Evolutionary conservation across 768 basidiomycete species (phyloP).

Genomic region (Cyathus striatus): DNA sequence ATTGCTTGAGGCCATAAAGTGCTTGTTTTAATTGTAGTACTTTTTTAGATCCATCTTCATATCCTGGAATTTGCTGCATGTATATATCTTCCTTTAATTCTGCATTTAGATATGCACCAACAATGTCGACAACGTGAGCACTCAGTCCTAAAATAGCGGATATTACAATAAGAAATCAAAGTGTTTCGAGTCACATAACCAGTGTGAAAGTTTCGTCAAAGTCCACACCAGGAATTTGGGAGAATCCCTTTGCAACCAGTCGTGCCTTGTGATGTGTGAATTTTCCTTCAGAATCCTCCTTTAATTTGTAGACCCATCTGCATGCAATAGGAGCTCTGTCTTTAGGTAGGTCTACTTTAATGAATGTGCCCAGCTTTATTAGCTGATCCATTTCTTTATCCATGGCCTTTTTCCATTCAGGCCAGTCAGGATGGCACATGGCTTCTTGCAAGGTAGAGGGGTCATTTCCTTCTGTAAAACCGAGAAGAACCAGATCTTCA

Average conservation of each 20-base stretch:
- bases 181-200: conserved; percentile 14
- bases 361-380: not conserved
- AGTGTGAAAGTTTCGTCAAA: conserved; percentile 25
- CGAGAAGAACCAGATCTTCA: not conserved
- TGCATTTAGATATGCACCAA: no score
- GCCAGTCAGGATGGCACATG: no score
- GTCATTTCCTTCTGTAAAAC: not conserved
- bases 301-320: no score
- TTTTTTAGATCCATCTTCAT: not conserved
- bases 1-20: not conserved
- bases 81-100: not conserved
- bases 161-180: conserved; percentile 13
- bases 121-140: no score
- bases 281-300: no score
- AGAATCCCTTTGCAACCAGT: conserved; percentile 35
- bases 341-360: not conserved
- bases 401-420: not conserved
- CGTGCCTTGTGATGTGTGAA: conserved; percentile 26
- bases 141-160: conserved; percentile 2
- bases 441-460: not conserved
- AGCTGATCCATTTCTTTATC: not conserved
- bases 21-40: not conserved
- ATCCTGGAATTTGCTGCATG: not conserved
- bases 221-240: conserved; percentile 30
- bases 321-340: not conserved